Base-by-base conservation (phyloP, 352 stramenopile genomes). In the Globisporangium irregulare region DNA sequence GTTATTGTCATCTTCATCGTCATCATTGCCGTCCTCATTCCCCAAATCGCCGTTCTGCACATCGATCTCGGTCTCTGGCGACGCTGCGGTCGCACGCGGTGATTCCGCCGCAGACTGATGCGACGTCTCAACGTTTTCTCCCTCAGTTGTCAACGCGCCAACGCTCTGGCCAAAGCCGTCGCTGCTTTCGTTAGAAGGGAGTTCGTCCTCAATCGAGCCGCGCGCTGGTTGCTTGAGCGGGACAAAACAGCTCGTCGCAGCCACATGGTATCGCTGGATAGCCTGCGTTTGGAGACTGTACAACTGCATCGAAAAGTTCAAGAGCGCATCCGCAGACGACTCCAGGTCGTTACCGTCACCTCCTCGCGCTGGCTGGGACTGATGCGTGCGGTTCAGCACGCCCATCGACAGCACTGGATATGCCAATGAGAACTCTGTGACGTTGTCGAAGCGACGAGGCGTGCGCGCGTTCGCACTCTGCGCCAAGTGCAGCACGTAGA, bases 191-290 rank as follows among this genome's bases (percentile, higher is more conserved):
- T 70, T 63, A 9, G 74, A 59, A 56, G 81, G 72, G 12, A 86
- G 57, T 46, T 85, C 78, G 10, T 84, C 71, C 70, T 90, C 81
- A 6, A 86, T 67, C 2, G 65, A 74, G n/a, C 67, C 68, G 4
- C 69, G 70, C 7, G 61, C 67, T 22, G 70, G 43, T 25, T 73
- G 57, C 22, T 66, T 66, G 29, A 70, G 64, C 20, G 82, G 81
- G 4, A 86, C 41, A 60, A 83, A 93, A 66, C 86, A 95, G 55
- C 80, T 79, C 29, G 73, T 80, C 22, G 85, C 80, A 9, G 67
- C 68, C 3, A 95, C 86, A 32, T 90, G 80, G 71, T 95, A 95
- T 12, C 87, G 86, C 71, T 95, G 87, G 68, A 95, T 95, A 22
- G 87, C 87, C 22, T 93, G 82, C 1, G 87, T 93, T 69, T 95